Conservation (phyloP, 257 asterid species). For the Fraxinus quadrangulata region DNA sequence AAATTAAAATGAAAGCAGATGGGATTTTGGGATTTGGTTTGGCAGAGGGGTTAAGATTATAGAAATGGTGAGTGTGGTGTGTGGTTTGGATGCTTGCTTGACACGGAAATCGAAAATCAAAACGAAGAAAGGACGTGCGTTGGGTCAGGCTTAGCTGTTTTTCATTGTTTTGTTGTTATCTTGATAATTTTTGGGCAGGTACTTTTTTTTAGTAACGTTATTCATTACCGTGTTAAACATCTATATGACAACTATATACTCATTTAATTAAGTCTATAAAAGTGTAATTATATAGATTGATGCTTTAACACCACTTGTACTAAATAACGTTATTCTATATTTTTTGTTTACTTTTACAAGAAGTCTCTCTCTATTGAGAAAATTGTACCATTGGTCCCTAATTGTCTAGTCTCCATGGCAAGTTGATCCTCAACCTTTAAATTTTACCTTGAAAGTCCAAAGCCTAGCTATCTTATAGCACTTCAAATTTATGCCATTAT, state of each 20-base stretch:
- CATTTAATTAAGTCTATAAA: no score
- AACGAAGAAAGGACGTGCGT: slow-evolving; percentile 12
- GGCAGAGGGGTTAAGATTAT: slow-evolving; percentile 57
- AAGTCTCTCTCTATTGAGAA: slow-evolving; percentile 25
- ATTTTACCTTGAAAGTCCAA: not conserved
- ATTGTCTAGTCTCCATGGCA: not conserved
- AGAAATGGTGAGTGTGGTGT: slow-evolving; percentile 30
- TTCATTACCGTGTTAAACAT: no score
- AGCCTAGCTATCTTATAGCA: not conserved
- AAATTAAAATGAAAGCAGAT: slow-evolving; percentile 21
- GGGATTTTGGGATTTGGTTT: slow-evolving; percentile 34
- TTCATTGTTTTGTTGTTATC: slow-evolving; percentile 20
- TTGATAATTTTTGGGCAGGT: not conserved
- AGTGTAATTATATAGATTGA: no score
- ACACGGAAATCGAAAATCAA: slow-evolving; percentile 93
- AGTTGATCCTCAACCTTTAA: not conserved
- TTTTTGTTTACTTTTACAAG: slow-evolving; percentile 41
- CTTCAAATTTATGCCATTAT: not conserved
- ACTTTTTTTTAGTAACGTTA: not conserved
- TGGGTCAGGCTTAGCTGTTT: slow-evolving; percentile 36
- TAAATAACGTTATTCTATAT: not conserved
- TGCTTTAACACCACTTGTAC: no score
- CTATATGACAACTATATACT: no score
- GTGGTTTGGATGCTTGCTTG: slow-evolving; percentile 71
- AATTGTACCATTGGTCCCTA: not conserved